These are phyloP conservation scores for Nakaseomyces kungkrabaensis DNA, from an alignment of 1,139 yeast species.

Conservation along the genomic window DNA sequence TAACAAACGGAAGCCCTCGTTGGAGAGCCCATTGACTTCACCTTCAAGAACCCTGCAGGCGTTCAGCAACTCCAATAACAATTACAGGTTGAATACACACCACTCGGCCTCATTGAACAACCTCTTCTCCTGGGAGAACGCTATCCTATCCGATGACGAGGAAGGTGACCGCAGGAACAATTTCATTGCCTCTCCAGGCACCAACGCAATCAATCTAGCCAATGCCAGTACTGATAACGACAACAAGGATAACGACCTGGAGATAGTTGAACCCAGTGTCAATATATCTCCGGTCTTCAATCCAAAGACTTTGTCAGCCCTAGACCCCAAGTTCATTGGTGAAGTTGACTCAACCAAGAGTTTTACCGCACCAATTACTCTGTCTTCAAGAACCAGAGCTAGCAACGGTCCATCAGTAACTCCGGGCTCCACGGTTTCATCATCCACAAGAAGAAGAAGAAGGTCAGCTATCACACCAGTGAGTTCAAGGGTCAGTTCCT, in stretches of 20 bases:
- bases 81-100: not conserved
- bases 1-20: not conserved
- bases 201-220: not conserved
- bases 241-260: not conserved
- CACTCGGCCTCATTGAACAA: not conserved
- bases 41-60: constrained; percentile 1
- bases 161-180: constrained; percentile 1
- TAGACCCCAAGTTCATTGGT: not conserved
- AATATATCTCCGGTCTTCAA: constrained; percentile 1
- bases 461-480: constrained; percentile 1
- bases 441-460: constrained; percentile 1
- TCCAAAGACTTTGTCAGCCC: not conserved
- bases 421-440: not conserved
- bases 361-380: not conserved
- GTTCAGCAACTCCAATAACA: not conserved
- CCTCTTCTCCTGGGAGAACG: constrained; percentile 1
- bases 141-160: not conserved
- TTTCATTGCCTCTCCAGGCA: not conserved
- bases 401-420: not conserved
- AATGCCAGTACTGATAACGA: not conserved
- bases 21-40: constrained; percentile 2
- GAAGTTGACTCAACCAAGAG: not conserved
- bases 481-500: constrained; percentile 2
- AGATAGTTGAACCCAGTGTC: not conserved
- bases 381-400: not conserved